Conservation (phyloP, 2,329 filamentous ascomycete genomes). For the Ophiostoma ips region DNA sequence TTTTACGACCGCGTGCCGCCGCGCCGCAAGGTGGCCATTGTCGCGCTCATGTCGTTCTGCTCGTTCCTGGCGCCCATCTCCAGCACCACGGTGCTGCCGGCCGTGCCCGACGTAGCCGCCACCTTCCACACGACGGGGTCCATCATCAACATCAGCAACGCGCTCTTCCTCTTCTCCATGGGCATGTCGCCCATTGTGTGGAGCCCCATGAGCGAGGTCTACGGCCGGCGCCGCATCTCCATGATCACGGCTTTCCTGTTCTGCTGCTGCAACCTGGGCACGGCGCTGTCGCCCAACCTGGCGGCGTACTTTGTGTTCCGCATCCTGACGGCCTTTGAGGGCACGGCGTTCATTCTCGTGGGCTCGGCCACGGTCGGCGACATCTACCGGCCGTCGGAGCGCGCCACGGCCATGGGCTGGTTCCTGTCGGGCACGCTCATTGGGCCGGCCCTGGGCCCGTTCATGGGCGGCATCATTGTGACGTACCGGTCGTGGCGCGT, state of each 20-base stretch:
- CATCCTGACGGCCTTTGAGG: constrained; percentile 54
- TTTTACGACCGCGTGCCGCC: constrained; percentile 52
- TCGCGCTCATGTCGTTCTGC: constrained; percentile 57
- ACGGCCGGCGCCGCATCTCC: constrained; percentile 40
- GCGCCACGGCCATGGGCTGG: constrained; percentile 52
- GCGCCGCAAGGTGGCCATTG: constrained; percentile 51
- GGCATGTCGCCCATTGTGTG: constrained; percentile 50
- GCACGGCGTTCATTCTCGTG: constrained; percentile 52
- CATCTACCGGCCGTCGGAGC: constrained; percentile 29
- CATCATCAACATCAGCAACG: constrained; percentile 55
- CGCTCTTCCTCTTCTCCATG: constrained; percentile 59
- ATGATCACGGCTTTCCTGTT: constrained; percentile 44
- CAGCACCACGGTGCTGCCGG: constrained; percentile 50
- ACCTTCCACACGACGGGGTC: constrained; percentile 45
- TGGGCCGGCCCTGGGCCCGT: constrained; percentile 45
- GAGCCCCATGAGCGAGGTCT: constrained; percentile 49
- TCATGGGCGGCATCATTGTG: constrained; percentile 55
- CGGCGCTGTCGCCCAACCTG: constrained; percentile 51
- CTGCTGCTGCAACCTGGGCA: constrained; percentile 49
- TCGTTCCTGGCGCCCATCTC: constrained; percentile 61
- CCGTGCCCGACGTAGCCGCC: constrained; percentile 49
- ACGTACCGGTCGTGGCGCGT: constrained; percentile 52
- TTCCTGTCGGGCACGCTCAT: constrained; percentile 52
- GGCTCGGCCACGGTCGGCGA: constrained; percentile 48
- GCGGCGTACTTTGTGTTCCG: constrained; percentile 53